Percentiles rank a stretch among this genome's conserved stretches.
phyloP scores from a whole-genome alignment of 768 basidiomycete genomes.

The Suillus placidus region DNA sequence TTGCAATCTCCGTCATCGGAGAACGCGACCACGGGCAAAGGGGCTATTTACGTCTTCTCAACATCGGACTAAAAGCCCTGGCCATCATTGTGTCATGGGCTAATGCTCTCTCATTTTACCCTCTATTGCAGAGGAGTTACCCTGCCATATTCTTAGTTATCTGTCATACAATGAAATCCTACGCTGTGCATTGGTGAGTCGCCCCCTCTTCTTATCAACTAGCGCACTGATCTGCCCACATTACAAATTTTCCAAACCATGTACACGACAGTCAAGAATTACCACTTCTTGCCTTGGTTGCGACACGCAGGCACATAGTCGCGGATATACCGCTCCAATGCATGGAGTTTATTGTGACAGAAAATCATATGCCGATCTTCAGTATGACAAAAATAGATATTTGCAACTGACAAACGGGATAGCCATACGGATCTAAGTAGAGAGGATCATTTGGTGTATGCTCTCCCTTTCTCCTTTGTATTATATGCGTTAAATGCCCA shows the following conservation, averaged over 20 bases:
- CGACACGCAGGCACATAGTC: too few species aligned
- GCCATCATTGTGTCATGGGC: neutral
- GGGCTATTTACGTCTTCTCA: neutral
- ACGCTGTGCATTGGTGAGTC: neutral
- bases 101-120: slow-evolving; percentile 30
- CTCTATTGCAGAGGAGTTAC: neutral
- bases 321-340: too few species aligned
- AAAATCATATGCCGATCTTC: too few species aligned
- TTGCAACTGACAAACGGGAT: too few species aligned
- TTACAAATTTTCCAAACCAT: neutral
- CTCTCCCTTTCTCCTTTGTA: neutral
- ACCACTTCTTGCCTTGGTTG: too few species aligned
- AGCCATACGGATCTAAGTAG: neutral
- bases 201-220: neutral
- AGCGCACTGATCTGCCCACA: neutral
- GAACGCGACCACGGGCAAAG: neutral
- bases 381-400: too few species aligned
- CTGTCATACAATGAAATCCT: neutral
- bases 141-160: neutral
- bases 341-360: too few species aligned
- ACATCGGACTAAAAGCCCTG: neutral
- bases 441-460: neutral
- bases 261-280: neutral
- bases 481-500: neutral
- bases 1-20: neutral